Percentiles rank a stretch among this genome's conserved stretches.
phyloP scores from a whole-genome alignment of 1,284 basidiomycete genomes.

The Fomitopsis pinicola region DNA sequence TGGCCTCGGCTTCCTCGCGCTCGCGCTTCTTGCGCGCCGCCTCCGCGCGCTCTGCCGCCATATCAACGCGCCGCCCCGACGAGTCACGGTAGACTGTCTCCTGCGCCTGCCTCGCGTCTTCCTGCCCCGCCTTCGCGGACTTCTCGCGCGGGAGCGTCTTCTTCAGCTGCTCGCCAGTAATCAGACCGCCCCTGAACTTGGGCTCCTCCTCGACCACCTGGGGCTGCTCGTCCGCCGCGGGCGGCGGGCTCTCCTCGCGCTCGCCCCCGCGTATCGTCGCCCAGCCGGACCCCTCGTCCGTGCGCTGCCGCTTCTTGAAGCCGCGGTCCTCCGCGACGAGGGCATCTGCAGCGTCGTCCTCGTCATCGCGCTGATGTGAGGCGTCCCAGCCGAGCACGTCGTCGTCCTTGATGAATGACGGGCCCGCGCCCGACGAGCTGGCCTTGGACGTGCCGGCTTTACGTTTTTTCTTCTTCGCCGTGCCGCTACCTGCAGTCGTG shows the following conservation, averaged over 20 bases:
- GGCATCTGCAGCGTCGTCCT: slow-evolving; percentile 52
- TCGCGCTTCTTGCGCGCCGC: slow-evolving; percentile 76
- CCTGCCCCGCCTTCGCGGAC: slow-evolving; percentile 29
- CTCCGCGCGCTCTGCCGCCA: slow-evolving; percentile 79
- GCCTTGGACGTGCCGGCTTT: slow-evolving; percentile 43
- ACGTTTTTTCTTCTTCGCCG: slow-evolving; percentile 77
- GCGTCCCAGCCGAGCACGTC: slow-evolving; percentile 60
- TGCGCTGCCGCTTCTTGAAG: slow-evolving; percentile 68
- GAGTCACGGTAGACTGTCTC: slow-evolving; percentile 95
- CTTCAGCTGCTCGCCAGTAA: slow-evolving; percentile 63
- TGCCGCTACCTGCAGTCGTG: slow-evolving; percentile 39
- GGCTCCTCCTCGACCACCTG: slow-evolving; percentile 46
- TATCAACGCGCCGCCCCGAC: slow-evolving; percentile 85
- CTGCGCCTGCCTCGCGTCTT: slow-evolving; percentile 57
- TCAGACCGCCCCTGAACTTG: slow-evolving; percentile 70
- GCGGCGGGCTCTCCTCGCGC: slow-evolving; percentile 46
- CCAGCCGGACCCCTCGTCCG: slow-evolving; percentile 52
- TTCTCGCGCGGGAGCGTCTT: slow-evolving; percentile 41
- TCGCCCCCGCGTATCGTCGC: slow-evolving; percentile 46
- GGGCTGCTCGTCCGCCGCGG: slow-evolving; percentile 68
- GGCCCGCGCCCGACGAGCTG: slow-evolving; percentile 18
- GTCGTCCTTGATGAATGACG: slow-evolving; percentile 56
- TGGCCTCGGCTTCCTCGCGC: slow-evolving; percentile 77
- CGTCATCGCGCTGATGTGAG: slow-evolving; percentile 41
- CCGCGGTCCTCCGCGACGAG: slow-evolving; percentile 64